phyloP scores from a whole-genome alignment of 192 early-diverging fungal genomes.

The Nowakowskiella sp. region DNA sequence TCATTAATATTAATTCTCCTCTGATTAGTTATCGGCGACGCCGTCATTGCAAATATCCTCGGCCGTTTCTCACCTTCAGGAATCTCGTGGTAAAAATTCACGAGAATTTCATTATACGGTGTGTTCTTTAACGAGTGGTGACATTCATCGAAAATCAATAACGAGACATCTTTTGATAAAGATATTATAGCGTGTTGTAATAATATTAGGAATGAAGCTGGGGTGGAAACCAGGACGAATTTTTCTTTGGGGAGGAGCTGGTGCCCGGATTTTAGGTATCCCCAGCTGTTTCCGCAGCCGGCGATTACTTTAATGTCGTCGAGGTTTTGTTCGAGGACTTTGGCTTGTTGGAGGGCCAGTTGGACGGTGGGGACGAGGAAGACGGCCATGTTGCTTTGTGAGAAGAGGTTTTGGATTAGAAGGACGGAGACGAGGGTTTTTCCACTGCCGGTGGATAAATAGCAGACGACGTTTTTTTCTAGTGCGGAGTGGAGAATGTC shows the following conservation, averaged over 20 bases:
- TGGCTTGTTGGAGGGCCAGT: slow-evolving; percentile 66
- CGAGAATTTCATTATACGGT: slow-evolving; percentile 62
- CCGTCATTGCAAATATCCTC: slow-evolving; percentile 75
- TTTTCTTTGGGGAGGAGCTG: too few species aligned
- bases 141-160: slow-evolving; percentile 75
- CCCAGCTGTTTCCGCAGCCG: not conserved
- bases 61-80: slow-evolving; percentile 35
- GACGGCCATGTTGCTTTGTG: slow-evolving; percentile 20
- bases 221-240: not conserved
- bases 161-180: slow-evolving; percentile 32
- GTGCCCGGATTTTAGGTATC: not conserved
- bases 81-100: slow-evolving; percentile 58
- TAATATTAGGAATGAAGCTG: not conserved
- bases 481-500: slow-evolving; percentile 63
- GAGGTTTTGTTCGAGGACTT: slow-evolving; percentile 55
- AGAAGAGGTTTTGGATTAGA: slow-evolving; percentile 59
- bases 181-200: not conserved
- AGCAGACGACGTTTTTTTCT: slow-evolving; percentile 53
- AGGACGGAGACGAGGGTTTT: slow-evolving; percentile 74
- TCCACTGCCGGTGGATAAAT: slow-evolving; percentile 71
- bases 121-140: slow-evolving; percentile 65
- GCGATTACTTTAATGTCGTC: slow-evolving; percentile 7
- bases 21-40: slow-evolving; percentile 45
- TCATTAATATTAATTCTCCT: slow-evolving; percentile 16
- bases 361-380: slow-evolving; percentile 70